Evolutionary conservation across 129 eudicot genomes (phyloP), one percentile per base, ranked within the genome.

Genomic region (Kitagawia praeruptora): DNA sequence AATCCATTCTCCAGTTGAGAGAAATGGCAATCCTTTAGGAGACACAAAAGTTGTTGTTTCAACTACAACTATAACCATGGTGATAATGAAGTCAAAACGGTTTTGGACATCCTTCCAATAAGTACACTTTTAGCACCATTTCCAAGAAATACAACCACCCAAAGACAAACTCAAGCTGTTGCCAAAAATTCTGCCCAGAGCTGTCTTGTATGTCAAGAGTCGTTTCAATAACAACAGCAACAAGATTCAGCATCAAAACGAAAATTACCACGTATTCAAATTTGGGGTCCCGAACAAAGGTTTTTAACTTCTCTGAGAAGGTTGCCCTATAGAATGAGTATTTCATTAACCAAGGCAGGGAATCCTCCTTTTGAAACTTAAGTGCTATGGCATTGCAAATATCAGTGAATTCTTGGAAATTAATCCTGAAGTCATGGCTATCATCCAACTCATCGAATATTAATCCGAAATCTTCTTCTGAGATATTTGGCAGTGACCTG

Each of bases 1-100:
- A 73, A 96, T 96, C 99, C 98, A 95, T 88, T 95, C 98, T 45
- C 98, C 98, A 83, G 90, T 92, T 54, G 99, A 90, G 75, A 95
- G 92, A 84, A 95, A 95, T 31, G 94, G 79, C 38, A 77, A 77
- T 42, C 75, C 91, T 53, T 82, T 23, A 41, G 97, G 97, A 70
- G 97, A 80, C 54, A 87, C 44, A 70, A 92, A 95, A 78, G 99
- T 95, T 46, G 94, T 76, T 81, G 99, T 95, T 92, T 95, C 99
- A 76, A 97, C 99, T 37, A 92, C 87, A 84, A 95, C 99, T 83
- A 95, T 95, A 54, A 95, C 96, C 93, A 91, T 86, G 27, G 99
- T 95, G 86, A 95, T 85, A 42, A 92, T 37, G 79, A 92, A 95
- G 88, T 95, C 99, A 77, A 95, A 95, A 42, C 86, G 91, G 83